phyloP scores from a whole-genome alignment of 2,329 filamentous ascomycete genomes.

The Aureobasidium musti region DNA sequence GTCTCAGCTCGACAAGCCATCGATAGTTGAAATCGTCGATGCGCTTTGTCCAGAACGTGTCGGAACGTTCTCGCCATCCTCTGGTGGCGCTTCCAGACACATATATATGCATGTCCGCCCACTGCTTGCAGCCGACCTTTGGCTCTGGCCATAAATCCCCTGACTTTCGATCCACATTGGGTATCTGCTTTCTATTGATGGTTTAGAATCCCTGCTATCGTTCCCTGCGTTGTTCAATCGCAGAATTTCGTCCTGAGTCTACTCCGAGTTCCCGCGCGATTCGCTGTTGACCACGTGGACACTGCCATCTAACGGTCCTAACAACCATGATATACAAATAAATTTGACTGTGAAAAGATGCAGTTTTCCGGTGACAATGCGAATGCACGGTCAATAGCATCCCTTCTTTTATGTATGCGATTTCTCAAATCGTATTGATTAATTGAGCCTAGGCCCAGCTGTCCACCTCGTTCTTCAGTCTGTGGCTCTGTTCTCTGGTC shows the following conservation, averaged over 20 bases:
- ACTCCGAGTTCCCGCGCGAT: too few relatives aligned
- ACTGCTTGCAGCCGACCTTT: slow-evolving; percentile 2
- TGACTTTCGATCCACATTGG: neutral
- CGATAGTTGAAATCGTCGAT: slow-evolving; percentile 8
- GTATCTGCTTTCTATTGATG: neutral
- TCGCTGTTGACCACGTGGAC: neutral
- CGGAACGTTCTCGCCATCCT: slow-evolving; percentile 10
- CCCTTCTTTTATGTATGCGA: neutral
- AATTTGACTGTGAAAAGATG: neutral
- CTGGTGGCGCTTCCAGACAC: slow-evolving; percentile 22
- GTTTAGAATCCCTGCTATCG: too few relatives aligned
- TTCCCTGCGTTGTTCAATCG: neutral
- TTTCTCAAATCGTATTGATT: neutral
- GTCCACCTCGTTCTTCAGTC: neutral
- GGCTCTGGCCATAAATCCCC: neutral
- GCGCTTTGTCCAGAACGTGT: slow-evolving; percentile 17
- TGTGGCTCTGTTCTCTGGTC: neutral
- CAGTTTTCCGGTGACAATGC: neutral
- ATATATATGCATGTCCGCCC: slow-evolving; percentile 12
- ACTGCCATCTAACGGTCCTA: neutral
- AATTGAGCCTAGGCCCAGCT: neutral
- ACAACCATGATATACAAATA: neutral
- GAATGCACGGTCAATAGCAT: neutral
- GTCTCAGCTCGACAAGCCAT: neutral
- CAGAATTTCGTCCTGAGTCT: neutral